Base-by-base conservation (phyloP, 2,329 filamentous ascomycete genomes). In the Monilinia fructigena region DNA sequence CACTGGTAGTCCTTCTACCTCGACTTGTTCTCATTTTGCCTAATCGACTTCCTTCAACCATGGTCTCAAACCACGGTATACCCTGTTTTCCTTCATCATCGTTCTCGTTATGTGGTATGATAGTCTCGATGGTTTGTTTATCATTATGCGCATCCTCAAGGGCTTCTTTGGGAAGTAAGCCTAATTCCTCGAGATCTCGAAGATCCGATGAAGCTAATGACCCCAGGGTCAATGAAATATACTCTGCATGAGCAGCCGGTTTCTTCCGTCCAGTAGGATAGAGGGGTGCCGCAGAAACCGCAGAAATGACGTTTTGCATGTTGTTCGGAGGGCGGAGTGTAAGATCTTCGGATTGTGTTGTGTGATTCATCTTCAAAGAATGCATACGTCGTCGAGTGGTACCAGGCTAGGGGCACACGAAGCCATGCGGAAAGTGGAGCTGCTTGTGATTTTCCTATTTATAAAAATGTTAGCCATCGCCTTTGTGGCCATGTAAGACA, bases 221-320 rank as follows among this genome's bases (percentile, higher is more conserved):
- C 6, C 91, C 91, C n/a, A 97, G 80, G 0, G 92, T 90, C 66
- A 97, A 81, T 67, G 87, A 88, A 79, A 97, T 92, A 75, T 85
- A 94, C 10, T 93, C 87, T 16, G 89, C 89, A 75, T 95, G 91
- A 62, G 82, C 82, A 0, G 78, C 80, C 0, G 90, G 89, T 31
- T 31, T 85, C 78, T 77, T 96, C 93, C 56, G 87, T 89, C 92
- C 92, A 97, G 72, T 89, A 92, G 0, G 89, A 89, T 64, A 97
- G 80, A 16, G 91, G 90, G 0, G 93, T 96, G 63, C 93, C 93
- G 76, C 93, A 97, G 80, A 90, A 96, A 31, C 93, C 93, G 78
- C 93, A 97, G 78, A 97, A 97, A 71, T 92, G 86, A 60, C 91
- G 87, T 75, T 89, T 87, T 1, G 85, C 82, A 66, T 60, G 67